These are phyloP conservation scores for Blastocystis sp. DNA, from an alignment of 352 stramenopile species.

Conservation along the genomic window DNA sequence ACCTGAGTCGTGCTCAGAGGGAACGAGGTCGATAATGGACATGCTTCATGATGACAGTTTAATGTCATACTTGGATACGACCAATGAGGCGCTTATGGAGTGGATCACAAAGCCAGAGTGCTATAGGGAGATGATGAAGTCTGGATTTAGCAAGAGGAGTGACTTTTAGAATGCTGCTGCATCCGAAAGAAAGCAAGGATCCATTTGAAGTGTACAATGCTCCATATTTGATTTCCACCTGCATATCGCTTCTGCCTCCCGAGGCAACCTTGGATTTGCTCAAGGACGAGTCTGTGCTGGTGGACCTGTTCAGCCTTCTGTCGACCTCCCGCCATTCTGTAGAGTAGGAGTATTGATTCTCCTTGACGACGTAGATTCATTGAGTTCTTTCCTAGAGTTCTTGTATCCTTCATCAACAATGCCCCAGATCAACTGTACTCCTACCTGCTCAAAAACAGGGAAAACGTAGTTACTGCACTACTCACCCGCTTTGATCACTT, in stretches of 20 bases:
- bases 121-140: not conserved
- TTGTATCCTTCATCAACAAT: not conserved
- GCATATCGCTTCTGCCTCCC: not conserved
- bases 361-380: not conserved
- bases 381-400: not conserved
- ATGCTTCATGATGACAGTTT: not conserved
- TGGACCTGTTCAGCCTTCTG: not conserved
- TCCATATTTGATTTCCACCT: not conserved
- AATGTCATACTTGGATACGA: not conserved
- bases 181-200: not conserved
- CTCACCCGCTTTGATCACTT: not conserved
- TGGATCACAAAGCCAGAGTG: not conserved
- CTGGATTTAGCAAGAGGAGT: not conserved
- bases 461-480: not conserved
- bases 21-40: not conserved
- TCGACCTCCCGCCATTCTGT: not conserved
- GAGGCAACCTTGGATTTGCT: not conserved
- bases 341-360: not conserved
- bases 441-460: not conserved
- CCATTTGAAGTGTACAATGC: conserved; percentile 9
- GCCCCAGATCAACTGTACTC: not conserved
- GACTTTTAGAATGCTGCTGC: not conserved
- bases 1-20: too few relatives aligned
- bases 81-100: not conserved
- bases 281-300: not conserved